Evolutionary conservation across 2,329 filamentous ascomycete species (phyloP).

Genomic region (Talaromyces atroroseus): DNA sequence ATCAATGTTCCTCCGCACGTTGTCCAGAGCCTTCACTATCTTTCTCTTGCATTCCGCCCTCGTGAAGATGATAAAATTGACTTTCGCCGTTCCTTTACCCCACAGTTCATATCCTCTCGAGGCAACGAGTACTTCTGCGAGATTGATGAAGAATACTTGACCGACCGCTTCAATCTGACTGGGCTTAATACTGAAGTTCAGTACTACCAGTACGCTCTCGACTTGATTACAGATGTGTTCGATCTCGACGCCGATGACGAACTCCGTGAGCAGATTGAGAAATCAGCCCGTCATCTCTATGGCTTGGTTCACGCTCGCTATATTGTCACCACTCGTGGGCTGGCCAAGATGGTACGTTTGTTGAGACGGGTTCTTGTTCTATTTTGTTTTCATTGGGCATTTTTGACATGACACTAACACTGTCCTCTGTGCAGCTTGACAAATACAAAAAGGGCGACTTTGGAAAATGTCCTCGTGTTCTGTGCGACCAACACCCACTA

Average conservation of each 20-base stretch:
- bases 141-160: conserved; percentile 98
- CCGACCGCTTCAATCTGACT: conserved; percentile 95
- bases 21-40: conserved; percentile 5
- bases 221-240: conserved; percentile 96
- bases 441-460: conserved; percentile 99
- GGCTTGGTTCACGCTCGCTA: conserved; percentile 94
- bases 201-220: conserved; percentile 97
- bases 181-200: conserved; percentile 95
- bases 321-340: conserved; percentile 87
- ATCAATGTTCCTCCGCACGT: conserved; percentile 4
- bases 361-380: conserved; percentile 10
- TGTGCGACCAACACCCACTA: conserved; percentile 88
- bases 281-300: conserved; percentile 91
- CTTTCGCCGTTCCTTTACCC: conserved; percentile 14
- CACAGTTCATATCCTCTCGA: conserved; percentile 90
- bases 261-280: conserved; percentile 96
- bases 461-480: conserved; percentile 93
- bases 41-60: conserved; percentile 13
- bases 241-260: conserved; percentile 98
- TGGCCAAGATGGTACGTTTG: conserved; percentile 83
- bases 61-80: conserved; percentile 7
- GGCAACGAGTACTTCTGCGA: conserved; percentile 99
- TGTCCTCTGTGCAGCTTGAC: conserved; percentile 61
- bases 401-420: conserved; percentile 9
- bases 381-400: not conserved